Base-by-base conservation (phyloP, 768 basidiomycete species). In the Amanita brunnescens region DNA sequence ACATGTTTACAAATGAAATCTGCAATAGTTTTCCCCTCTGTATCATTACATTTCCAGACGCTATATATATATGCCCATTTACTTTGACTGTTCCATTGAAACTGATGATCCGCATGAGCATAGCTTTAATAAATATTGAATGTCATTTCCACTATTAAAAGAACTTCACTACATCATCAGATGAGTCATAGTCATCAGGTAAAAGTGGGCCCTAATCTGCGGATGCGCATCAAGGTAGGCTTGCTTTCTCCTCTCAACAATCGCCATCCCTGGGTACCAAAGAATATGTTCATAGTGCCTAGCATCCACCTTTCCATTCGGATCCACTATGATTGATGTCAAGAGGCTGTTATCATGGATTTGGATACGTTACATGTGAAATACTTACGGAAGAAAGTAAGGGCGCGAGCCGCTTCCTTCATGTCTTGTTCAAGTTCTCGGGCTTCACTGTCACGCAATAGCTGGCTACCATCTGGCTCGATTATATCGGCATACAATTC, bases 341-440 rank as follows among this genome's bases (percentile, higher is more conserved):
- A 42, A 21, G 4, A 21, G n/a, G 18, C 24, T 5, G 13, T 26
- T 21, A 18, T 5, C 6, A 1, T 9, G n/a, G 18, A 52, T 21
- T 42, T 5, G 24, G 8, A 42, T 42, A 18, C 35, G 16, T n/a
- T 16, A 37, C 35, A 26, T 18, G 10, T 20, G 12, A 42, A 18
- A 18, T 13, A 38, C 37, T 38, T 38, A 38, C 37, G 5, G 24
- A 33, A 46, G 24, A 43, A 43, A 13, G 21, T 13, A 12, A 20
- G 16, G 14, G 51, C 37, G 13, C 38, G 14, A 12, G 35, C 47
- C 23, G 46, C 52, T 24, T 2, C 39, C 24, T 20, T 39, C 18
- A 48, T 33, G 20, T 53, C 52, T 9, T 32, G 48, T 32, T 34
- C 48, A n/a, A 53, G 16, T 48, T 53, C 52, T 14, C 20, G 37